Evolutionary conservation across 768 basidiomycete species (phyloP), one percentile per base, ranked within the genome.

Genomic region (Rhodotorula toruloides): DNA sequence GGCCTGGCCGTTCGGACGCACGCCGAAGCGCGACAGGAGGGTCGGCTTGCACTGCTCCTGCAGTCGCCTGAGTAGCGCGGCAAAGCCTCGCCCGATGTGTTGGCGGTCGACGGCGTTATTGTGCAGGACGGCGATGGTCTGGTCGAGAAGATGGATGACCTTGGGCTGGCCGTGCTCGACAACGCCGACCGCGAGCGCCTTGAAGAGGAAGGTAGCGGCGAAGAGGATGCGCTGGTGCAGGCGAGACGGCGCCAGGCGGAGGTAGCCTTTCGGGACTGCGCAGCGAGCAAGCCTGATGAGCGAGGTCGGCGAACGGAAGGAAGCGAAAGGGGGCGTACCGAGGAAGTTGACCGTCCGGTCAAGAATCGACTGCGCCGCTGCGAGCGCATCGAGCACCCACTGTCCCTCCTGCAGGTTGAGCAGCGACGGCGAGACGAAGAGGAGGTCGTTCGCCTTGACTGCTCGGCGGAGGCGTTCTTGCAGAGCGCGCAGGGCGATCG

Each of bases 331-430:
- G n/a, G n/a, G n/a, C n/a, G n/a, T n/a, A n/a, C n/a, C 49, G 58
- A 71, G 69, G 61, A 60, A 61, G 25, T 48, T 31, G 61, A 66
- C 61, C 8, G 69, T 71, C 9, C 54, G 54, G n/a, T 63, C 62
- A n/a, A 71, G 49, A 54, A 67, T 66, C 11, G 69, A 71, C 36
- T 71, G 69, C 3, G 69, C 69, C 10, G 69, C 69, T 3, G 62
- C 58, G 57, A 66, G 64, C 13, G 64, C 61, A 37, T 70, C 69
- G 61, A 70, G 52, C 31, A 66, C 43, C 68, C 68, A 70, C 31
- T 65, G 68, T 0, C 68, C 68, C 46, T 70, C 68, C 43, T 65
- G 68, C 21, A 69, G 60, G 58, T 70, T 70, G 22, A 70, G 64
- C 27, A 70, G 57, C 46, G 64, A 62, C 22, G 68, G 63, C 44